Conservation (phyloP, 192 early-diverging fungal species). For the Gaertneriomyces semiglobifer region DNA sequence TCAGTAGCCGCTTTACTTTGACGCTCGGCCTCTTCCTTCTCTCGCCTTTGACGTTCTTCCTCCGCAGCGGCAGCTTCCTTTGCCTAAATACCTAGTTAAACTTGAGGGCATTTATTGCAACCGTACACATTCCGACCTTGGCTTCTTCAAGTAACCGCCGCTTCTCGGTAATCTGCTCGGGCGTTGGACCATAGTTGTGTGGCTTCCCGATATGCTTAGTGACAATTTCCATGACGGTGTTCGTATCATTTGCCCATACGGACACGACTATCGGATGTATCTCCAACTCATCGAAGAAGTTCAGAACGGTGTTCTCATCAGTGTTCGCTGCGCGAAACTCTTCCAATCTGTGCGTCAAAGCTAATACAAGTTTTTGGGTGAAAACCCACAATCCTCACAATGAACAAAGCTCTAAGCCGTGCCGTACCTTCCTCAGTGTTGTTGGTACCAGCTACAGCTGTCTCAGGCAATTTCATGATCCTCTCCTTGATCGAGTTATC, state of each 20-base stretch:
- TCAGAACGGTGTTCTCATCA: conserved; percentile 56
- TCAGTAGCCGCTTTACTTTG: conserved; percentile 54
- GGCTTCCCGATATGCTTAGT: conserved; percentile 49
- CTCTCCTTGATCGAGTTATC: conserved; percentile 57
- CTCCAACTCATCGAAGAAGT: conserved; percentile 63
- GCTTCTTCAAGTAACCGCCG: conserved; percentile 40
- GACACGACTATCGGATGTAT: conserved; percentile 47
- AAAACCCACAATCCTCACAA: too few species aligned
- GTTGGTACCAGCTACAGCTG: conserved; percentile 45
- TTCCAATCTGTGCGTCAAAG: conserved; percentile 46
- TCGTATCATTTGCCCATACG: conserved; percentile 33
- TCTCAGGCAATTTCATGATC: conserved; percentile 55
- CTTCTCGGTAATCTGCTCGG: conserved; percentile 54
- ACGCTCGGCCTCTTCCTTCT: conserved; percentile 54
- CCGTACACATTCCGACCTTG: conserved; percentile 22
- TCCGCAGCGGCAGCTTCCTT: conserved; percentile 43
- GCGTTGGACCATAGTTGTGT: conserved; percentile 59
- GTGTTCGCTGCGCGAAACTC: conserved; percentile 51
- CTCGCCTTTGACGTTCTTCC: conserved; percentile 44
- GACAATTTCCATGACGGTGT: conserved; percentile 40
- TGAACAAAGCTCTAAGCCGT: background rate
- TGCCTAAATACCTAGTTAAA: conserved; percentile 20
- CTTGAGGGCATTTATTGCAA: background rate
- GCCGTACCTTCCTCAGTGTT: conserved; percentile 55
- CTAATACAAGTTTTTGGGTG: conserved; percentile 12